Evolutionary conservation across 225 moss, liverwort and hornwort species (phyloP), one percentile per base, ranked within the genome.

Genomic region (Thuidium tamariscinum): DNA sequence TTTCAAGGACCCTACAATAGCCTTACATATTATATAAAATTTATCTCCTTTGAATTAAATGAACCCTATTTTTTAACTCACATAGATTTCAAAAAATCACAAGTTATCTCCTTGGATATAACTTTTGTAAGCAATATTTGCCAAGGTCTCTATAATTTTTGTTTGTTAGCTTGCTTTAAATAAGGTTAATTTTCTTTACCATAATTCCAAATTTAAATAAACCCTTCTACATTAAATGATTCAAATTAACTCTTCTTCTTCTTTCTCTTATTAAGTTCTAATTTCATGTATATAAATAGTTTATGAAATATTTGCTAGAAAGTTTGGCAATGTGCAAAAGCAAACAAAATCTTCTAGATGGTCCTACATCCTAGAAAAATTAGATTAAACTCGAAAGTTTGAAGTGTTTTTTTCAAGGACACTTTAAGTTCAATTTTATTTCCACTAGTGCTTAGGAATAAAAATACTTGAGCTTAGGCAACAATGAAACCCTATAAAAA

Each of bases 341-440:
- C 4, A 73, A 29, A 11, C 25, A 69, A n/a, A n/a, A 5, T 27
- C 16, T 72, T 5, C 18, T 11, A 18, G 5, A 42, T 44, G 17
- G 29, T 29, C 17, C 1, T 44, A 10, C 18, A 73, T 30, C 1
- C 4, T 11, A 73, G 5, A 26, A 73, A 72, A 46, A 73, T 17
- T 30, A 16, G 17, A 71, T 44, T 44, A 70, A 10, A 1, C 9
- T 3, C 3, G 0, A 13, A 13, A 23, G 12, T 23, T 0, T 67
- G 0, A 67, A 39, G 39, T 22, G 0, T 22, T 22, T 37, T 0
- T 21, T 12, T 34, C 0, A 0, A 0, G 3, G 3, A 36, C 3
- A 36, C 21, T 21, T 36, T 11, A 66, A 7, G 2, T 2, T 44
- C 44, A 44, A 44, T 44, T 67, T 7, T 37, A 8, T 39, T 13